These are phyloP conservation scores for Microbotryomycetes sp. DNA, from an alignment of 1,284 basidiomycete species.

Conservation along the genomic window DNA sequence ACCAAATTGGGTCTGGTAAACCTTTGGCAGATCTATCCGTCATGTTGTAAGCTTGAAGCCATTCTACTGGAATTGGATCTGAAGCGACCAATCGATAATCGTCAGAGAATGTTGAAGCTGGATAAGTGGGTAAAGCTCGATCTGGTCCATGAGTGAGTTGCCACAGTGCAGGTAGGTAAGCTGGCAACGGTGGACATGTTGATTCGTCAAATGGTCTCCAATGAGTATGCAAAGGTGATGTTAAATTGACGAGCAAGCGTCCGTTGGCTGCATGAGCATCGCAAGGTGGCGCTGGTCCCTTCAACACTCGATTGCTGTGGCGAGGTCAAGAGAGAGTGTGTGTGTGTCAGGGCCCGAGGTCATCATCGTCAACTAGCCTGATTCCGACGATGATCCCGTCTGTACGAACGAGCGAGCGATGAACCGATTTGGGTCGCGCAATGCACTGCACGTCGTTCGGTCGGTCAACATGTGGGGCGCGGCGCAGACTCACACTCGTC, in stretches of 20 bases:
- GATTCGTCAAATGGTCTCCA: conserved; percentile 26
- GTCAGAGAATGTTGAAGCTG: conserved; percentile 10
- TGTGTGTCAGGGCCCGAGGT: not conserved
- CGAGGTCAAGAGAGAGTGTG: not conserved
- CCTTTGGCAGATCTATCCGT: not conserved
- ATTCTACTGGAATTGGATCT: conserved; percentile 5
- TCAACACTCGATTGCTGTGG: not conserved
- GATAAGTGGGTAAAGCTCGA: conserved; percentile 9
- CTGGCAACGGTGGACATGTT: conserved; percentile 20
- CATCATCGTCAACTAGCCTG: not conserved
- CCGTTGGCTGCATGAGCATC: conserved; percentile 22
- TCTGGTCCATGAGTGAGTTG: conserved; percentile 19
- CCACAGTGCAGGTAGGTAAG: conserved; percentile 32
- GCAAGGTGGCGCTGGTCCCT: conserved; percentile 4
- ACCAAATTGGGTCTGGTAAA: conserved; percentile 16
- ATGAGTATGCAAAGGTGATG: conserved; percentile 24
- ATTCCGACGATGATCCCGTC: not conserved
- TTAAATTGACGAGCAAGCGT: conserved; percentile 29
- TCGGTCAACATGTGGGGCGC: not conserved
- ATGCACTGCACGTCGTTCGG: not conserved
- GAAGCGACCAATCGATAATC: conserved; percentile 21
- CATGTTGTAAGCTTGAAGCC: not conserved
- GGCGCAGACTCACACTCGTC: not conserved
- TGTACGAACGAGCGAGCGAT: not conserved
- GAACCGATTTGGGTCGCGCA: not conserved